Evolutionary conservation across 495 filamentous ascomycete species (phyloP).

Genomic region (Aspergillus wentii): DNA sequence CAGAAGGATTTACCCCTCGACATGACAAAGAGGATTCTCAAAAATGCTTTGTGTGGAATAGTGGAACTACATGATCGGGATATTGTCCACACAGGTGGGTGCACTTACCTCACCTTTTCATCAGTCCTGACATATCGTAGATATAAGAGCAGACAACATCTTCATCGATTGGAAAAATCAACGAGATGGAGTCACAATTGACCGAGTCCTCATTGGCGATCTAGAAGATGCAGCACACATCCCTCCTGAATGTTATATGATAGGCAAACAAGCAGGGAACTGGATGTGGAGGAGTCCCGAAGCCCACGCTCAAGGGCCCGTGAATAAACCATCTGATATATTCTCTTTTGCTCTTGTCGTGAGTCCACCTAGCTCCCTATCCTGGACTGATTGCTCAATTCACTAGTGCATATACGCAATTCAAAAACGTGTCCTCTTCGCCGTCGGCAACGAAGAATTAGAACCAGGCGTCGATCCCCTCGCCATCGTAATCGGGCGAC

Average conservation of each 20-base stretch:
- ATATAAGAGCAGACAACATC: constrained; percentile 30
- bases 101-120: constrained; percentile 6
- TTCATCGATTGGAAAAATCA: constrained; percentile 17
- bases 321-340: constrained; percentile 35
- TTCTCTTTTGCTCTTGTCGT: constrained; percentile 41
- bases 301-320: constrained; percentile 25
- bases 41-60: constrained; percentile 37
- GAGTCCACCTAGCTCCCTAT: constrained; percentile 14
- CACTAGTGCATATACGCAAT: constrained; percentile 30
- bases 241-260: constrained; percentile 19
- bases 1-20: constrained; percentile 30
- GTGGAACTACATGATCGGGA: constrained; percentile 42
- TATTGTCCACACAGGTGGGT: constrained; percentile 41
- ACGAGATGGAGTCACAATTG: constrained; percentile 23
- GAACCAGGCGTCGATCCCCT: constrained; percentile 40
- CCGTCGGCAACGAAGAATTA: constrained; percentile 19
- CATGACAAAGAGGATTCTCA: constrained; percentile 37
- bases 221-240: constrained; percentile 44
- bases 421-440: constrained; percentile 22
- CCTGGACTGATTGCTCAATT: constrained; percentile 11
- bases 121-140: constrained; percentile 7
- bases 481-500: constrained; percentile 37
- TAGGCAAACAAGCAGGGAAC: constrained; percentile 31
- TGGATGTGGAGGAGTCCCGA: constrained; percentile 40
- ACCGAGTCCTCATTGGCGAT: constrained; percentile 33